These are phyloP conservation scores for Colletotrichum navitas DNA, from an alignment of 2,329 filamentous ascomycete species.

Conservation along the genomic window DNA sequence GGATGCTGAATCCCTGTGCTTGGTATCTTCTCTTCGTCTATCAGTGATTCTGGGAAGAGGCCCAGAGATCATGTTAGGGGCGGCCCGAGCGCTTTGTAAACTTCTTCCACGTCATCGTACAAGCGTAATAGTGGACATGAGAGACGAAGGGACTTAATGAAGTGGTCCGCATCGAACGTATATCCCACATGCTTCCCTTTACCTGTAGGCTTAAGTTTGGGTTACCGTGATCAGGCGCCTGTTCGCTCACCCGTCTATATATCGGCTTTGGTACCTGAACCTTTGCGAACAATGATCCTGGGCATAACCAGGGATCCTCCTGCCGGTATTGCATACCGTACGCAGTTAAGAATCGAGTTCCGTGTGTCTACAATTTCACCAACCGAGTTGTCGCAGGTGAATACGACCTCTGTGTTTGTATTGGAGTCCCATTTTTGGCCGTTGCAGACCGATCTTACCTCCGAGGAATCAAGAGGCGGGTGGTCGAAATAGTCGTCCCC, in stretches of 20 bases:
- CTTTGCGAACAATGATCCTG: constrained; percentile 51
- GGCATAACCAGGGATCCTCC: constrained; percentile 54
- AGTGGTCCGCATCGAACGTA: constrained; percentile 47
- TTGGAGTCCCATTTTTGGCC: constrained; percentile 45
- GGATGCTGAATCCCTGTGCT: constrained; percentile 45
- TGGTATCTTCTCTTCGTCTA: constrained; percentile 48
- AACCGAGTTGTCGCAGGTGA: constrained; percentile 55
- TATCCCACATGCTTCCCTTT: constrained; percentile 47
- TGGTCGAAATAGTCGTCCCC: constrained; percentile 21
- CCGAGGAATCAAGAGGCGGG: constrained; percentile 42
- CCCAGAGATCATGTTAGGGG: constrained; percentile 43
- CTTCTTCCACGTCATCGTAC: constrained; percentile 47
- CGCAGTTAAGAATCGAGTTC: constrained; percentile 56
- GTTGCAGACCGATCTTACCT: constrained; percentile 44
- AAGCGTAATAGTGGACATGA: constrained; percentile 48
- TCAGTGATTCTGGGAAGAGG: constrained; percentile 47
- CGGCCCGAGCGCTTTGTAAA: constrained; percentile 28
- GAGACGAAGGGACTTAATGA: constrained; percentile 44
- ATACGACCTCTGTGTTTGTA: constrained; percentile 47
- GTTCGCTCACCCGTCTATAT: constrained; percentile 46
- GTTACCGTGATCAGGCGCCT: constrained; percentile 9
- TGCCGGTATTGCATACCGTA: constrained; percentile 54
- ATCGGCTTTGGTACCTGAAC: constrained; percentile 46
- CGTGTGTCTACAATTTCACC: constrained; percentile 56
- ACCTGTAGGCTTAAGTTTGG: constrained; percentile 46